Conservation (phyloP, 148 eudicot species). For the Polygonum aviculare region DNA sequence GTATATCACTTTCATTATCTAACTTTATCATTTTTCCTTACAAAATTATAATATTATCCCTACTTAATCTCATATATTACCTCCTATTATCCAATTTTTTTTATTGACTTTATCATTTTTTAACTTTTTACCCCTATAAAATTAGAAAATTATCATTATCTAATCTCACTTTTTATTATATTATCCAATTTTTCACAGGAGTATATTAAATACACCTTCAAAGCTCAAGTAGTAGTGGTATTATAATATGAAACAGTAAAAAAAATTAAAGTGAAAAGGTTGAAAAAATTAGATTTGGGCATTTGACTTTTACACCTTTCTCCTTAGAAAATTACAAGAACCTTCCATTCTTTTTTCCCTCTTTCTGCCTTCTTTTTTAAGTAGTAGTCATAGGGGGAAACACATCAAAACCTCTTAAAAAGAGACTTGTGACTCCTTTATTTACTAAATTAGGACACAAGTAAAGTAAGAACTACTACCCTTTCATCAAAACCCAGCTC, state of each 20-base stretch:
- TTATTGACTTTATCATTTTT: too few species aligned
- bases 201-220: background rate
- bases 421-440: background rate
- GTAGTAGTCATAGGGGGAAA: background rate
- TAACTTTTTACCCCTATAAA: too few species aligned
- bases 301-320: conserved; percentile 26
- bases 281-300: background rate
- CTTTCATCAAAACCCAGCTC: background rate
- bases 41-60: too few species aligned
- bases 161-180: too few species aligned
- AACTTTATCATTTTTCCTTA: too few species aligned
- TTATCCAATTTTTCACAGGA: too few species aligned
- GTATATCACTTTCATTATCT: too few species aligned
- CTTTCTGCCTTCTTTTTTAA: conserved; percentile 5
- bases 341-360: conserved; percentile 39
- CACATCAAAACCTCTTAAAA: conserved; percentile 2
- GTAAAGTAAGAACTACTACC: background rate
- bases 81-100: too few species aligned
- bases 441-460: conserved; percentile 1
- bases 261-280: background rate
- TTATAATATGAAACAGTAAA: background rate
- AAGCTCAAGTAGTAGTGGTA: background rate
- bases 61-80: too few species aligned
- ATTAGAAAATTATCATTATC: too few species aligned
- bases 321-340: conserved; percentile 35